A percentile compares a stretch with the other conserved stretches of the same genome.
Evolutionary conservation across 192 early-diverging fungal species (phyloP).

Genomic region (Ambispora gerdemannii): DNA sequence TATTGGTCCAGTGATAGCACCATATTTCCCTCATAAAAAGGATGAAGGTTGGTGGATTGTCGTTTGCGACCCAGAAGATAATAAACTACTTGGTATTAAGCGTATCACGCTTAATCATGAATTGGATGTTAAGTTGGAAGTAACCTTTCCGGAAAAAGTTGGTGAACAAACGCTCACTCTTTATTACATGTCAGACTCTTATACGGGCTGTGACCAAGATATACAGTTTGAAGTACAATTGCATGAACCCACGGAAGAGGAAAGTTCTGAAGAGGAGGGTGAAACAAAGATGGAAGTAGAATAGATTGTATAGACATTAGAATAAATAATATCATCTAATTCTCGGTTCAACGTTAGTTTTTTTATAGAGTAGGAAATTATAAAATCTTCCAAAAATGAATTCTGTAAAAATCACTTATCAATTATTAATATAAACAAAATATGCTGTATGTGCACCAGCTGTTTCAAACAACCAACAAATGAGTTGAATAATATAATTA

Average conservation of each 20-base stretch:
- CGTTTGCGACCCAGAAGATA: conserved; percentile 73
- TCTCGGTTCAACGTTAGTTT: too few relatives aligned
- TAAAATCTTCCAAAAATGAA: too few relatives aligned
- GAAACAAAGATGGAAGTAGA: conserved; percentile 34
- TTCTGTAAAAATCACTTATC: too few relatives aligned
- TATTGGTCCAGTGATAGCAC: conserved; percentile 84
- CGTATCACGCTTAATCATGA: conserved; percentile 66
- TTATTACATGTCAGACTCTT: conserved; percentile 93
- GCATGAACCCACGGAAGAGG: conserved; percentile 50
- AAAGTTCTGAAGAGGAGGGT: conserved; percentile 54
- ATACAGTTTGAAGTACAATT: conserved; percentile 68
- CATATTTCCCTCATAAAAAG: conserved; percentile 86
- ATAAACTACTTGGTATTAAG: conserved; percentile 86
- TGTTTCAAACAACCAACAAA: too few relatives aligned
- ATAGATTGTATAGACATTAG: too few relatives aligned
- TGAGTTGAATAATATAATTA: too few relatives aligned
- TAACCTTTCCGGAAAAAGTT: conserved; percentile 68
- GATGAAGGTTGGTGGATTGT: conserved; percentile 99
- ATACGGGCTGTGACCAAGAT: conserved; percentile 95
- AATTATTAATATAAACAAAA: too few relatives aligned
- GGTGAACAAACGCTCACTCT: conserved; percentile 67
- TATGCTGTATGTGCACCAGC: too few relatives aligned
- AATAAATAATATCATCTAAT: too few relatives aligned
- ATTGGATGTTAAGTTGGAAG: conserved; percentile 73
- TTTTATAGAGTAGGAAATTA: too few relatives aligned